Conservation (phyloP, 2,329 filamentous ascomycete genomes). For the Stemphylium vesicarium region DNA sequence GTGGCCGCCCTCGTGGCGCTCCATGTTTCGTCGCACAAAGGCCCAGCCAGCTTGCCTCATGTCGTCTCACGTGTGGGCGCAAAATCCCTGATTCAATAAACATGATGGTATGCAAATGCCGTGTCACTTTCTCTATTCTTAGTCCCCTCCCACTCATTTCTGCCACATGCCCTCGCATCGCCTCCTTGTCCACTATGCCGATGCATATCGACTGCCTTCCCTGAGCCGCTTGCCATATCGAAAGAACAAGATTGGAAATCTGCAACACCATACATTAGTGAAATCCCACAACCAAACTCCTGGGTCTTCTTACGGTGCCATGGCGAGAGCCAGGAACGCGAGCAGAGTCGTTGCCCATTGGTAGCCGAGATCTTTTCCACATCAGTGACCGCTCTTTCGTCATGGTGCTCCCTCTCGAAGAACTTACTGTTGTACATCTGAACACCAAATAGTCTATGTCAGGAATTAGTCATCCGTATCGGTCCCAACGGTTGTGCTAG, state of each 20-base stretch:
- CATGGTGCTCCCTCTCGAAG: conserved; percentile 27
- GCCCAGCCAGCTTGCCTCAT: conserved; percentile 41
- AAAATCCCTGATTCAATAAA: conserved; percentile 44
- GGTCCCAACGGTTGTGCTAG: conserved; percentile 3
- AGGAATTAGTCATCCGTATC: conserved; percentile 6
- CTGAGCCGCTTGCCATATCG: conserved; percentile 57
- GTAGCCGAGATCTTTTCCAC: conserved; percentile 52
- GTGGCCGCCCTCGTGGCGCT: conserved; percentile 47
- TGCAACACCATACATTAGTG: conserved; percentile 44
- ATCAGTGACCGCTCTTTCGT: conserved; percentile 56
- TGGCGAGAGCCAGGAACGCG: conserved; percentile 56
- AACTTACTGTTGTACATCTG: conserved; percentile 61
- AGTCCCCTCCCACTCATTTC: conserved; percentile 24
- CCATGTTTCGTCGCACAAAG: conserved; percentile 35
- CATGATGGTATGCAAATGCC: conserved; percentile 39
- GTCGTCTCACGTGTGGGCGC: conserved; percentile 44
- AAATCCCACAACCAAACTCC: conserved; percentile 29
- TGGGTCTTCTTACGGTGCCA: conserved; percentile 53
- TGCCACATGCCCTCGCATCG: conserved; percentile 16
- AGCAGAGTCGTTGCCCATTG: conserved; percentile 58
- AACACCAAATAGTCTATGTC: conserved; percentile 49
- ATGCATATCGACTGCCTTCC: conserved; percentile 56
- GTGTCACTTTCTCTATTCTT: conserved; percentile 47
- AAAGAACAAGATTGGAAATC: conserved; percentile 57
- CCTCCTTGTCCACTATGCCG: conserved; percentile 34